Base-by-base conservation (phyloP, 768 basidiomycete species). In the Tylopilus balloui region DNA sequence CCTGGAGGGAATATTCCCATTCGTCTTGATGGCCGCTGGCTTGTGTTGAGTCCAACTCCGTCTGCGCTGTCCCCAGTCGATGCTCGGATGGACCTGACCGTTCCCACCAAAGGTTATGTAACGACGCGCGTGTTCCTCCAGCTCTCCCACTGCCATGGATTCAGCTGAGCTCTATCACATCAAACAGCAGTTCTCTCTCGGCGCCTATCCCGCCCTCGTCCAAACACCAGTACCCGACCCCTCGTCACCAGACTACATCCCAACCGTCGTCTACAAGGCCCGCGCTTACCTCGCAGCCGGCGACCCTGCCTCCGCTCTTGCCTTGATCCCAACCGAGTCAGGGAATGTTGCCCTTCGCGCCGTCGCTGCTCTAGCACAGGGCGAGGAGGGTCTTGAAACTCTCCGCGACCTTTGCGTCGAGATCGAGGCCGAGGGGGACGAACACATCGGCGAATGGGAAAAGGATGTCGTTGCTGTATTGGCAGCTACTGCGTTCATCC, bases 371-470 rank as follows among this genome's bases (percentile, higher is more conserved):
- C 73, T 97, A 42, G 88, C 91, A n/a, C 77, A 75, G 17, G 23
- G 76, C 68, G 39, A 77, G 74, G 57, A 86, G 79, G 53, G 71
- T 10, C 72, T 96, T 10, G 93, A 95, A 62, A 81, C 88, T 61
- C 74, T 94, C 24, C 78, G 93, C 15, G 93, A 95, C 66, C 69
- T 93, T 20, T 81, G 85, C 42, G 80, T 95, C 8, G 93, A 97
- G 67, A 81, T 86, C 35, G 92, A 95, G 59, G 80, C 83, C 6
- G 87, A 86, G 20, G 61, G 32, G 8, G 89, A 88, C 59, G 77
- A 71, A 15, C 85, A 85, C 42, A 77, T 76, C 1, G 76, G 71
- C n/a, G 78, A 82, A 19, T 76, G 73, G 50, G 90, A 89, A 55
- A 89, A 83, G 63, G 79, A 81, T 17, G 65, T 82, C 37, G 90